Conservation (phyloP, 352 stramenopile genomes). For the Hyaloperonospora arabidopsidis region DNA sequence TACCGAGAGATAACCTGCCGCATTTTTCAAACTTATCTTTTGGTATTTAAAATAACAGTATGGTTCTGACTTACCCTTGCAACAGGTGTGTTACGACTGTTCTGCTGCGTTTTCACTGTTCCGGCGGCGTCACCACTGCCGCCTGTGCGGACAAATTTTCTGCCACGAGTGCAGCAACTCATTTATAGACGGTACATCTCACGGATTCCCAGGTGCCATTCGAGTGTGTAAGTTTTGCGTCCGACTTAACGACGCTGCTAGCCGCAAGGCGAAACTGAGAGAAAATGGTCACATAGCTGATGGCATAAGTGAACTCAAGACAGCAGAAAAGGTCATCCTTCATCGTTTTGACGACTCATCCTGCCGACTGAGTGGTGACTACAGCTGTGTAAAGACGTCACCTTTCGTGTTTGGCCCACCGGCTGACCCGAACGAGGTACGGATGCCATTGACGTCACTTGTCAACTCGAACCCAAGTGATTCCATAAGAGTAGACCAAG, state of each 20-base stretch:
- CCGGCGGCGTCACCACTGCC: conserved; percentile 75
- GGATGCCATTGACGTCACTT: conserved; percentile 20
- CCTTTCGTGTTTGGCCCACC: conserved; percentile 33
- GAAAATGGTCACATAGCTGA: no score
- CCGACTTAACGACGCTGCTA: conserved; percentile 36
- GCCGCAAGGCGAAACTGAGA: conserved; percentile 23
- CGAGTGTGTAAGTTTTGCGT: conserved; percentile 77
- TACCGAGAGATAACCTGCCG: neutral
- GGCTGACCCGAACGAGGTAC: conserved; percentile 17
- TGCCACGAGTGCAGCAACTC: conserved; percentile 78
- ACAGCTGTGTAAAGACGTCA: conserved; percentile 21
- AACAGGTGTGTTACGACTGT: conserved; percentile 79
- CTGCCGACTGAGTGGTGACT: conserved; percentile 14
- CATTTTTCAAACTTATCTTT: neutral
- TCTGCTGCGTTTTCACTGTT: conserved; percentile 76
- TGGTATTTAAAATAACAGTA: neutral
- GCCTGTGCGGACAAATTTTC: conserved; percentile 82
- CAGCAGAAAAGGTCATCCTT: conserved; percentile 11
- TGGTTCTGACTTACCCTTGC: neutral
- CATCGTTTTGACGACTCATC: conserved; percentile 22
- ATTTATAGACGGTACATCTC: conserved; percentile 53
- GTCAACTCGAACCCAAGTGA: conserved; percentile 31
- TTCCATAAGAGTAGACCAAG: conserved; percentile 8
- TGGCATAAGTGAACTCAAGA: conserved; percentile 1
- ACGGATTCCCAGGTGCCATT: conserved; percentile 48